Base-by-base conservation (phyloP, 2,329 filamentous ascomycete species). In the Verticillium nubilum region DNA sequence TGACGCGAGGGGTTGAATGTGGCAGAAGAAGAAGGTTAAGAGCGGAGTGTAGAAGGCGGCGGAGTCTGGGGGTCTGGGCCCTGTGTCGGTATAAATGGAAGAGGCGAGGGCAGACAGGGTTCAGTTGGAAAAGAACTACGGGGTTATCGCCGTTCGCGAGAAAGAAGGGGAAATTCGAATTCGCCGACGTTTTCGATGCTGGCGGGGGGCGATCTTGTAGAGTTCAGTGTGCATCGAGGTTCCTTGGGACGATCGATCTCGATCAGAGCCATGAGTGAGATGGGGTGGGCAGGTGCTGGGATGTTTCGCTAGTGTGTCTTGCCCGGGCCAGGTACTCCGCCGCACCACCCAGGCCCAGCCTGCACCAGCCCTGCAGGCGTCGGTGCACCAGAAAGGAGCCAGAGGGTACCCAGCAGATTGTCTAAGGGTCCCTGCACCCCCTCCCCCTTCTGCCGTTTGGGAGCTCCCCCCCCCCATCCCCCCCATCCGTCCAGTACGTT, bases 201-300 rank as follows among this genome's bases (percentile, higher is more conserved):
- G 60, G 56, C 42, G 42, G 58, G 63, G 62, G 61, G 55, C 42
- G 28, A 55, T 56, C 60, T 59, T 57, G 59, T 62, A 63, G 64
- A 50, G 42, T 50, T 50, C 42, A 50, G n/a, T 25, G 42, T 50
- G 42, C 10, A 66, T 66, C 63, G 61, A 58, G 54, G 57, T 59
- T 59, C 58, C 59, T 60, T 60, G 62, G 62, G 61, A 47, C 60
- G 64, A 66, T 66, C 64, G 65, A 66, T 66, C 60, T 65, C 62
- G 64, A 63, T 64, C 67, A 57, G 52, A 33, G 10, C 26, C 31
- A 19, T 19, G 42, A 50, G 42, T 19, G 10, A 50, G 42, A 5
- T 9, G 10, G 12, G 42, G n/a, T 19, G 42, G 19, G 42, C 42
- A 50, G 19, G 42, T 50, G 19, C 42, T 50, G 42, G 42, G 42